Base-by-base conservation (phyloP, 257 asterid species). In the Salvia miltiorrhiza region DNA sequence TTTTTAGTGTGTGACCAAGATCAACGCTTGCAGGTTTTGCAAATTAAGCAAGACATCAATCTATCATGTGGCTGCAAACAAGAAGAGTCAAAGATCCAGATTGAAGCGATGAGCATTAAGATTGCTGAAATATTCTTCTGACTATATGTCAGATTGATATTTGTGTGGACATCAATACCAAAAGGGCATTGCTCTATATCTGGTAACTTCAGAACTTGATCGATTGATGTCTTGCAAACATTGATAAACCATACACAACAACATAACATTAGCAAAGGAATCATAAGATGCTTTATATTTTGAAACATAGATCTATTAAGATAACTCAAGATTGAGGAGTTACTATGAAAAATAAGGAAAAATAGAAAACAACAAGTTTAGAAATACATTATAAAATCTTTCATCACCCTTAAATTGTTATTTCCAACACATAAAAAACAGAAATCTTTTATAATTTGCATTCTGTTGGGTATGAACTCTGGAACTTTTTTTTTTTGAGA, bases 21-120 rank as follows among this genome's bases (percentile, higher is more conserved):
- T 88, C 90, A 90, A 82, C 86, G 81, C 86, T 68, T 92, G 97
- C 98, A 92, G 98, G 96, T 90, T 79, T 71, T 83, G 80, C 82
- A 77, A 77, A 80, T 82, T 83, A 89, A 87, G 84, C 91, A 87
- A 87, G 87, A 75, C 81, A 84, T 77, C 83, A 75, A 77, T 85
- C 80, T 76, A 60, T 80, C 82, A 76, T 75, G 92, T 83, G 89
- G 85, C 87, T 77, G 79, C 87, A 78, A 73, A 78, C 84, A 71
- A 83, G 96, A 89, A 85, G 96, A 86, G 77, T 77, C 84, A 80
- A 85, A 82, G 87, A 71, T 87, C 90, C 89, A 76, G 90, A 79
- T 72, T 85, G 86, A 87, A 57, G 90, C 59, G 74, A 77, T 87
- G 94, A 75, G 88, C 85, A 69, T 78, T 80, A 72, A 88, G 78